A percentile compares a stretch with the other conserved stretches of the same genome.
Evolutionary conservation across 169 alveolate genomes (phyloP).

Genomic region (Plasmodium vivax): DNA sequence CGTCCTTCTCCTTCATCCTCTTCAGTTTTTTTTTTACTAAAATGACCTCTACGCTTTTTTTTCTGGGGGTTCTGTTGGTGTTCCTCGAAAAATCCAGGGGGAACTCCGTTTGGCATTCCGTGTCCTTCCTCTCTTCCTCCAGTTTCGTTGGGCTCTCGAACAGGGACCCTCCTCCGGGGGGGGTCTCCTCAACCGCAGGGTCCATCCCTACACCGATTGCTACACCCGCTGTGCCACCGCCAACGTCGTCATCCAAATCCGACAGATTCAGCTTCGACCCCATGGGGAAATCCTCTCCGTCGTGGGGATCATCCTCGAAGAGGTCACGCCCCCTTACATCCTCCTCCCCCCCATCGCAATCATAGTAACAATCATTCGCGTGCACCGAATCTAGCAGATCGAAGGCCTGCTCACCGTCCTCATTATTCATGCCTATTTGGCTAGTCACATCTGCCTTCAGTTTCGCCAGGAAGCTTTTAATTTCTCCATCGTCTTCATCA

Average conservation of each 20-base stretch:
- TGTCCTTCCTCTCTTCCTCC: slow-evolving; percentile 9
- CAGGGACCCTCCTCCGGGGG: neutral
- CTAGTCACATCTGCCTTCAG: slow-evolving; percentile 8
- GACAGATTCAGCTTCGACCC: neutral
- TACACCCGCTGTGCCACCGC: neutral
- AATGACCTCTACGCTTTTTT: slow-evolving; percentile 63
- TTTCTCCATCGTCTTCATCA: slow-evolving; percentile 6
- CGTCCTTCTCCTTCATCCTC: slow-evolving; percentile 16
- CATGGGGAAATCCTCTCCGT: neutral
- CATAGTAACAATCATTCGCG: neutral
- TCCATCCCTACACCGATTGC: neutral
- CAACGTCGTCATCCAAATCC: neutral
- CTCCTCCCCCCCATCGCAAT: slow-evolving; percentile 1
- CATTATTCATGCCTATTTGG: neutral
- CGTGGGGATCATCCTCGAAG: neutral
- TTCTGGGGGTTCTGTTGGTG: slow-evolving; percentile 57
- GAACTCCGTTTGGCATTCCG: slow-evolving; percentile 57
- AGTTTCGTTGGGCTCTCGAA: slow-evolving; percentile 4
- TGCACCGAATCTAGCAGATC: slow-evolving; percentile 40
- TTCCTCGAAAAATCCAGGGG: slow-evolving; percentile 41
- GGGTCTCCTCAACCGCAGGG: neutral
- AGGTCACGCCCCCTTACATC: neutral
- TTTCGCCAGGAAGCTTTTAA: neutral
- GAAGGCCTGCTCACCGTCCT: slow-evolving; percentile 17
- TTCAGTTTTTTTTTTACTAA: slow-evolving; percentile 36